Percentiles rank a stretch among this genome's conserved stretches.
Evolutionary conservation across 2,329 filamentous ascomycete genomes (phyloP).

Genomic region (Claviceps sp.): DNA sequence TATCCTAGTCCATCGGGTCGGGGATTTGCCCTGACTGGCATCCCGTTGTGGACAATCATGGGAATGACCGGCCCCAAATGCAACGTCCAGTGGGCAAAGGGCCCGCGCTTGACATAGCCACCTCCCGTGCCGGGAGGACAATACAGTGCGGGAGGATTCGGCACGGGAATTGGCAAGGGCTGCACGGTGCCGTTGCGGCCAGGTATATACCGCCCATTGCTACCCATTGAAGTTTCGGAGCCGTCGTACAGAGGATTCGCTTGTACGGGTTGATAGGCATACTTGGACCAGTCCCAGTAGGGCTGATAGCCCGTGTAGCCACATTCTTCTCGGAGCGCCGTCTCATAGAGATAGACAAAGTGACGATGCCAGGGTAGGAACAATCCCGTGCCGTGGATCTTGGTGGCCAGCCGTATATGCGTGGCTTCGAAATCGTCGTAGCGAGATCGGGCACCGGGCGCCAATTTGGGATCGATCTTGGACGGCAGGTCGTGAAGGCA

Average conservation of each 20-base stretch:
- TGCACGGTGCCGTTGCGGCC: not conserved
- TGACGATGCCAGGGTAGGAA: conserved; percentile 25
- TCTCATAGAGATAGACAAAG: conserved; percentile 24
- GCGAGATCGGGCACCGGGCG: conserved; percentile 3
- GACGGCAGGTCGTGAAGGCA: not conserved
- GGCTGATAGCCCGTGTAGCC: conserved; percentile 16
- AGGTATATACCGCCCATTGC: not conserved
- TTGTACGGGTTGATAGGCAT: not conserved
- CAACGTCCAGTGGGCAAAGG: not conserved
- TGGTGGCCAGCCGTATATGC: not conserved
- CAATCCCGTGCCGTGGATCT: not conserved
- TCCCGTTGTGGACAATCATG: not conserved
- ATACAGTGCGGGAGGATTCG: not conserved
- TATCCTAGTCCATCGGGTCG: not conserved
- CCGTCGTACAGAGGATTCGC: conserved; percentile 3
- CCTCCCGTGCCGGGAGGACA: conserved; percentile 2
- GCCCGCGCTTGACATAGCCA: conserved; percentile 2
- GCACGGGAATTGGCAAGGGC: not conserved
- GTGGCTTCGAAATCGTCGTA: conserved; percentile 3
- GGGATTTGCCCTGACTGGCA: not conserved
- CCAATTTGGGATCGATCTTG: not conserved
- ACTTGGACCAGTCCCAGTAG: conserved; percentile 4
- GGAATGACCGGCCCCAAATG: conserved; percentile 1
- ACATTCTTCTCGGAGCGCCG: conserved; percentile 26
- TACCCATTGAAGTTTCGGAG: not conserved